A percentile compares a stretch with the other conserved stretches of the same genome.
Evolutionary conservation across 331 rosid species (phyloP).

Genomic region (Quercus lobata): DNA sequence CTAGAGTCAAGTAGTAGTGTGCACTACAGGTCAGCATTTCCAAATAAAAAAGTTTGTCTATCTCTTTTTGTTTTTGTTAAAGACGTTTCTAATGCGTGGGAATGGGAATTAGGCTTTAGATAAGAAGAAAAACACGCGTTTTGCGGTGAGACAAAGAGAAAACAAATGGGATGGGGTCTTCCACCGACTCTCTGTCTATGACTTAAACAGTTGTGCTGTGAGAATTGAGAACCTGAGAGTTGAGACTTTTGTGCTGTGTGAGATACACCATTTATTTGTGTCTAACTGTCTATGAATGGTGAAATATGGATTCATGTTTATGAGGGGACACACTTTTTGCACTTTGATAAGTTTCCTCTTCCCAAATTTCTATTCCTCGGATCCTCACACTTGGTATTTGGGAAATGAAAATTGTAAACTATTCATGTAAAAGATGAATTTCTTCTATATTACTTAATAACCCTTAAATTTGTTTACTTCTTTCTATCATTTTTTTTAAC

Average conservation of each 20-base stretch:
- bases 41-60: neutral
- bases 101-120: neutral
- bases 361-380: neutral
- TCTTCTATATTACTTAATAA: no score
- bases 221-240: conserved; percentile 3
- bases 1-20: neutral
- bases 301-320: neutral
- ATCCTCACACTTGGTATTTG: neutral
- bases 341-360: neutral
- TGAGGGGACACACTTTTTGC: conserved; percentile 8
- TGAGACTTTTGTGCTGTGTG: neutral
- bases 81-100: neutral
- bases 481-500: no score
- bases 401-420: neutral
- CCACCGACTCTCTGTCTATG: no score
- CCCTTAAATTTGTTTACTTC: no score
- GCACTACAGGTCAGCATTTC: conserved; percentile 44
- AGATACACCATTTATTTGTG: neutral
- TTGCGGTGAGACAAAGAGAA: no score
- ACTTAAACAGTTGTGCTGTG: neutral
- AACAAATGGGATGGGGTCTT: no score
- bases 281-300: neutral
- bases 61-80: neutral
- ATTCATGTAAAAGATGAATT: no score
- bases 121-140: conserved; percentile 25